Evolutionary conservation across 1,284 basidiomycete genomes (phyloP), one percentile per base, ranked within the genome.

Genomic region (Pholiota adiposa): DNA sequence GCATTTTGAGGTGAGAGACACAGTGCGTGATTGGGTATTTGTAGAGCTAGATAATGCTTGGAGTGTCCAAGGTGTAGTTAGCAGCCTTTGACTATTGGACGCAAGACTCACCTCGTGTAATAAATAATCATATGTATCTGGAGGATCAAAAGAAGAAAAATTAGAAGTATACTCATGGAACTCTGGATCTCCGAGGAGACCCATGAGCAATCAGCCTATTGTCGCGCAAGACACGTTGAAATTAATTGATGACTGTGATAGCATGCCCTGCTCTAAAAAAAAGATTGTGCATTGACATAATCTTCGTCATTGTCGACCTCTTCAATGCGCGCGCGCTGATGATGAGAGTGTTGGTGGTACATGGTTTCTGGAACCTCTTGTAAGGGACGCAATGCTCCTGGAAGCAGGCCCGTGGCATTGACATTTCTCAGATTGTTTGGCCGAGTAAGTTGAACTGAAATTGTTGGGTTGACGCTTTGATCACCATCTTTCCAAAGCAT

Each of bases 401-500:
- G n/a, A n/a, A n/a, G n/a, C n/a, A n/a, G n/a, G n/a, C n/a, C n/a
- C n/a, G n/a, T n/a, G 2, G 55, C 48, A 40, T 40, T 36, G 33
- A 58, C 41, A 19, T 58, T 58, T 5, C 56, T 18, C 3, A 49
- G 56, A 36, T 58, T 49, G 25, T 58, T 36, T 7, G 56, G 56
- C 5, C 8, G 12, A 12, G 56, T 58, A 4, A 58, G 41, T 18
- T 58, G 56, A 7, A 58, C 16, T 21, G 19, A 33, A 2, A 56
- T 18, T 12, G 55, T 56, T 4, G 44, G 55, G 16, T 49, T 23
- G 27, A 25, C 19, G 11, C 18, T 29, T n/a, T 49, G 23, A n/a
- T 65, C 61, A 0, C 66, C 63, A 4, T 65, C 54, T 11, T 64
- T 46, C 71, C 72, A 73, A 0, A 72, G 29, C 11, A 54, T 25